Conservation (phyloP, 768 basidiomycete genomes). For the Tylopilus balloui region DNA sequence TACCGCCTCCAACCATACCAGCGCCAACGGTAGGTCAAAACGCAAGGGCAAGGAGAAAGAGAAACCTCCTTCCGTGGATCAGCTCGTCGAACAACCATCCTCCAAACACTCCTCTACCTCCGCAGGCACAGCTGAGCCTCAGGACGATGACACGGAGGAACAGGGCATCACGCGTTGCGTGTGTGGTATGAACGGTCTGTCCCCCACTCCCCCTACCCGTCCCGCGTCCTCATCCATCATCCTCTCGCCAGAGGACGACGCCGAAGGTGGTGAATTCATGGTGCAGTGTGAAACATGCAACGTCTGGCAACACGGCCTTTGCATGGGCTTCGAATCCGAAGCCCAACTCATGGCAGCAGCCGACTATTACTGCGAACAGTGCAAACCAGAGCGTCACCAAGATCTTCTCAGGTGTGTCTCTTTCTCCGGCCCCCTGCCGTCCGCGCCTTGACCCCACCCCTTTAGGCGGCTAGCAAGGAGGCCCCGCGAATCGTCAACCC, state of each 20-base stretch:
- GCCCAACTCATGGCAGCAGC: slow-evolving; percentile 67
- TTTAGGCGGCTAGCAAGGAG: slow-evolving; percentile 59
- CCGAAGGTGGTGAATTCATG: slow-evolving; percentile 91
- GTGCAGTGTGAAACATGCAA: slow-evolving; percentile 96
- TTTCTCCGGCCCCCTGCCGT: slow-evolving; percentile 12
- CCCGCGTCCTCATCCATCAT: slow-evolving; percentile 24
- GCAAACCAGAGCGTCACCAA: slow-evolving; percentile 79
- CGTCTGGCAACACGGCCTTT: slow-evolving; percentile 96
- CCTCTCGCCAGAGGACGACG: slow-evolving; percentile 57
- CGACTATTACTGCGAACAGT: slow-evolving; percentile 93
- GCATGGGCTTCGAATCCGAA: slow-evolving; percentile 87
- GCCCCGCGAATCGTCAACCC: slow-evolving; percentile 59
- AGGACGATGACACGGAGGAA: slow-evolving; percentile 47
- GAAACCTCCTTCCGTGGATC: slow-evolving; percentile 35
- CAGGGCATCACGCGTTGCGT: slow-evolving; percentile 74
- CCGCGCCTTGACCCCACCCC: slow-evolving; percentile 15
- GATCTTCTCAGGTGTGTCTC: slow-evolving; percentile 74
- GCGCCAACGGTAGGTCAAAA: slow-evolving; percentile 44
- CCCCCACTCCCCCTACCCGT: slow-evolving; percentile 7
- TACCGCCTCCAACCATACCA: slow-evolving; percentile 26
- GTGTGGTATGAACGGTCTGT: slow-evolving; percentile 75
- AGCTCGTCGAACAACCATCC: slow-evolving; percentile 26
- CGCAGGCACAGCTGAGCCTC: slow-evolving; percentile 34
- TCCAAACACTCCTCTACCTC: slow-evolving; percentile 28
- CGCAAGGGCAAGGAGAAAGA: slow-evolving; percentile 68